Evolutionary conservation across 176 grass and related monocot species (phyloP).

Genomic region (Oryza punctata): DNA sequence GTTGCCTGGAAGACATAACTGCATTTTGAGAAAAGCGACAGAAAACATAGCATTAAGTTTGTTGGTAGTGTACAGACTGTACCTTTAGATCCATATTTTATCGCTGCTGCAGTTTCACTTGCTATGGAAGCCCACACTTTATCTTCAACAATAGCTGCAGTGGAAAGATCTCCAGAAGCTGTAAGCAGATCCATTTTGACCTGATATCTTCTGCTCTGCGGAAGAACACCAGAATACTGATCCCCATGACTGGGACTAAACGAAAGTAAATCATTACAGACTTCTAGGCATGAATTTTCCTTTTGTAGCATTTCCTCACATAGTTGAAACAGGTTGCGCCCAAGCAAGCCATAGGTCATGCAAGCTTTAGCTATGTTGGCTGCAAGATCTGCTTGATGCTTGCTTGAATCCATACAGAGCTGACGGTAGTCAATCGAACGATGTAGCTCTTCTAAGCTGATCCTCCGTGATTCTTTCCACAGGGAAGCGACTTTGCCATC

Average conservation of each 20-base stretch:
- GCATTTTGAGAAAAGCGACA: background rate
- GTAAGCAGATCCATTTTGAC: constrained; percentile 84
- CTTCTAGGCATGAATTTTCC: constrained; percentile 41
- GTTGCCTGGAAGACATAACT: background rate
- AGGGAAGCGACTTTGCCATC: constrained; percentile 47
- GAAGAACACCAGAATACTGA: constrained; percentile 60
- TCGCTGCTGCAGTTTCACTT: constrained; percentile 75
- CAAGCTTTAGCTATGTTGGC: constrained; percentile 72
- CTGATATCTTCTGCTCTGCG: constrained; percentile 87
- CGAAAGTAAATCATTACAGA: constrained; percentile 74
- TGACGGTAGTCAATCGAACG: constrained; percentile 66
- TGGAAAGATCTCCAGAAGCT: constrained; percentile 70
- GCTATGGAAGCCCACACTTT: constrained; percentile 84
- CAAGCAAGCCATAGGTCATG: constrained; percentile 73
- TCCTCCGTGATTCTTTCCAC: constrained; percentile 71
- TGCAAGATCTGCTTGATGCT: constrained; percentile 70
- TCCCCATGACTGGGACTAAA: constrained; percentile 44
- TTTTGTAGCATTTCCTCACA: constrained; percentile 75
- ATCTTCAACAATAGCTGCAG: constrained; percentile 61
- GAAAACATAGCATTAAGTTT: constrained; percentile 21
- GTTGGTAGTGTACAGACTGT: background rate
- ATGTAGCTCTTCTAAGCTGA: constrained; percentile 92
- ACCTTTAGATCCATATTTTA: constrained; percentile 87
- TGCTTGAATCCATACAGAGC: constrained; percentile 62
- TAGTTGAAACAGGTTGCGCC: constrained; percentile 76